Evolutionary conservation across 176 grass and related monocot species (phyloP).

Genomic region (Carex kokanica): DNA sequence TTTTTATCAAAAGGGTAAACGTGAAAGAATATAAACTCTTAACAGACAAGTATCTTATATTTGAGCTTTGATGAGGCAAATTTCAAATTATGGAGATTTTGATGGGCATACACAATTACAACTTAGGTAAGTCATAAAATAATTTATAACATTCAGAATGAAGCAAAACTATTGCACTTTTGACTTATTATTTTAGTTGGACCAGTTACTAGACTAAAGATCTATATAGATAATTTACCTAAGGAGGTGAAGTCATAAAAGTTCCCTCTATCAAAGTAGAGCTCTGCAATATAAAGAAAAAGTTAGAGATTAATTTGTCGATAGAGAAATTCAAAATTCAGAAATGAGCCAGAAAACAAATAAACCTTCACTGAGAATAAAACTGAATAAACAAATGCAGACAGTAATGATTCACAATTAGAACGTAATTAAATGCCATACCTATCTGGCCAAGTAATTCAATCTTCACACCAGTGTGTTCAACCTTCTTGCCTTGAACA

Average conservation of each 20-base stretch:
- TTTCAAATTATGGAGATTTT: neutral
- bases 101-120: neutral
- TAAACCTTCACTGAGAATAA: neutral
- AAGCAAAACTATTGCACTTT: neutral
- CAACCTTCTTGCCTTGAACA: constrained; percentile 72
- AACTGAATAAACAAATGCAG: constrained; percentile 9
- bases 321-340: neutral
- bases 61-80: neutral
- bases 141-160: constrained; percentile 7
- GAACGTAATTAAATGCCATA: constrained; percentile 24
- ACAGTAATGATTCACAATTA: neutral
- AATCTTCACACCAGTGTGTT: constrained; percentile 84
- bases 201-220: neutral
- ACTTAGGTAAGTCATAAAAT: neutral
- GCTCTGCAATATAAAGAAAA: constrained; percentile 44
- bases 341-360: neutral
- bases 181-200: neutral
- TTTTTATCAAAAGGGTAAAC: neutral
- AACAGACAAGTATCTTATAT: neutral
- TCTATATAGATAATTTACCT: constrained; percentile 33
- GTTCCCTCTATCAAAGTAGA: constrained; percentile 84
- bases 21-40: neutral
- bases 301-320: neutral
- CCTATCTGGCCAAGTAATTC: constrained; percentile 92
- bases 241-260: constrained; percentile 96